These are phyloP conservation scores for Mucor irregularis DNA, from an alignment of 371 early-diverging fungal species.

Conservation along the genomic window DNA sequence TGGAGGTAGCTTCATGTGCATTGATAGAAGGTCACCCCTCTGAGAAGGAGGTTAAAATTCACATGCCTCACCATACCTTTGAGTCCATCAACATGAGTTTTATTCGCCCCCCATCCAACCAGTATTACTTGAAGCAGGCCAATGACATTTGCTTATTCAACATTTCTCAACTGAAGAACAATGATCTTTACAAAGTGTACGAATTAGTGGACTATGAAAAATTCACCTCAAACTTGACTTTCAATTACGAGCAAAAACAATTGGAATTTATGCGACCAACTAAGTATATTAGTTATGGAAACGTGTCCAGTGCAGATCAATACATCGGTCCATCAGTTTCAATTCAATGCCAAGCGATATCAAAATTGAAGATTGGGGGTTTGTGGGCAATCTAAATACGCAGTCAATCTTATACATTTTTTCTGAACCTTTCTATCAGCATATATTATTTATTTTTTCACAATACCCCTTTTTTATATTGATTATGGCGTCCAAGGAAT, in stretches of 20 bases:
- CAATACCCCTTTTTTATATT: too few relatives aligned
- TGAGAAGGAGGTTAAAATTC: conserved; percentile 8
- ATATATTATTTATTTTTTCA: not conserved
- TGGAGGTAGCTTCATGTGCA: conserved; percentile 4
- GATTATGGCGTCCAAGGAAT: too few relatives aligned
- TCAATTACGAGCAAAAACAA: conserved; percentile 15
- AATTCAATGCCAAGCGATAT: conserved; percentile 12
- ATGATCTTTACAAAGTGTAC: not conserved
- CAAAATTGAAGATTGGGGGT: conserved; percentile 6
- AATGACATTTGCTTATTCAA: conserved; percentile 3
- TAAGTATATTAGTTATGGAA: not conserved
- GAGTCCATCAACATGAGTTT: not conserved
- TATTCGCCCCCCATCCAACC: not conserved
- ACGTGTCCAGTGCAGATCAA: not conserved
- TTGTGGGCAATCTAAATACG: conserved; percentile 11
- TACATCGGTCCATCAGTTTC: not conserved
- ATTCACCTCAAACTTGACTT: not conserved
- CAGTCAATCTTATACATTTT: not conserved
- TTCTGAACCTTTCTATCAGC: not conserved
- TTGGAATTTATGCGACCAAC: conserved; percentile 5
- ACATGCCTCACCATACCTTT: conserved; percentile 17
- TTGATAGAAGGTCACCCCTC: conserved; percentile 1
- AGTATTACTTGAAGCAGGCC: not conserved
- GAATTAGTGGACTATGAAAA: conserved; percentile 14
- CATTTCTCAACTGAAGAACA: not conserved